Evolutionary conservation across 2,329 filamentous ascomycete genomes (phyloP).

Genomic region (Cordyceps fumosorosea): DNA sequence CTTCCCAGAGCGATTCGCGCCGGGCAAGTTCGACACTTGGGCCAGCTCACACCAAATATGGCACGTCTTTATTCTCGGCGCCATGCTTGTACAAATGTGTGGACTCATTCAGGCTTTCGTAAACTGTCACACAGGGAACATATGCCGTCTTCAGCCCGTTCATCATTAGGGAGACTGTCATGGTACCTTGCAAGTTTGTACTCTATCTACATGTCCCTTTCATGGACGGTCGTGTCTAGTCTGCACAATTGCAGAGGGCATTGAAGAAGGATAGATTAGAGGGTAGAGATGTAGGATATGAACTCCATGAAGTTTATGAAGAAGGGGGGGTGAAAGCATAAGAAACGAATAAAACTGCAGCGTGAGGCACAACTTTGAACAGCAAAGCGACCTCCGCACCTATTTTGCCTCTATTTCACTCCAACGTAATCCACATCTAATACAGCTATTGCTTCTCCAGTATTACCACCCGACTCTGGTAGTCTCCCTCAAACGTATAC

Average conservation of each 20-base stretch:
- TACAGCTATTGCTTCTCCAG: conserved; percentile 34
- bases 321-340: too few relatives aligned
- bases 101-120: background rate
- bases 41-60: background rate
- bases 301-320: too few relatives aligned
- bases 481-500: conserved; percentile 44
- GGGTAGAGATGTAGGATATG: too few relatives aligned
- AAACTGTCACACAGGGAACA: background rate
- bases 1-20: background rate
- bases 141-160: background rate
- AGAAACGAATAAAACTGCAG: too few relatives aligned
- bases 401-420: too few relatives aligned
- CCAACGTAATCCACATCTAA: background rate
- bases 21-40: background rate
- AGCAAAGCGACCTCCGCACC: too few relatives aligned
- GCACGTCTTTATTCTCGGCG: background rate
- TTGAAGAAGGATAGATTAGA: too few relatives aligned
- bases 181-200: too few relatives aligned
- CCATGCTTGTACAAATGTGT: background rate
- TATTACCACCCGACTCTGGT: conserved; percentile 50
- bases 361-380: too few relatives aligned
- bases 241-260: too few relatives aligned
- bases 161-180: background rate
- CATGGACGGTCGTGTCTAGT: too few relatives aligned
- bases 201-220: too few relatives aligned